phyloP scores from a whole-genome alignment of 1,284 basidiomycete species.

The Cerioporus squamosus region DNA sequence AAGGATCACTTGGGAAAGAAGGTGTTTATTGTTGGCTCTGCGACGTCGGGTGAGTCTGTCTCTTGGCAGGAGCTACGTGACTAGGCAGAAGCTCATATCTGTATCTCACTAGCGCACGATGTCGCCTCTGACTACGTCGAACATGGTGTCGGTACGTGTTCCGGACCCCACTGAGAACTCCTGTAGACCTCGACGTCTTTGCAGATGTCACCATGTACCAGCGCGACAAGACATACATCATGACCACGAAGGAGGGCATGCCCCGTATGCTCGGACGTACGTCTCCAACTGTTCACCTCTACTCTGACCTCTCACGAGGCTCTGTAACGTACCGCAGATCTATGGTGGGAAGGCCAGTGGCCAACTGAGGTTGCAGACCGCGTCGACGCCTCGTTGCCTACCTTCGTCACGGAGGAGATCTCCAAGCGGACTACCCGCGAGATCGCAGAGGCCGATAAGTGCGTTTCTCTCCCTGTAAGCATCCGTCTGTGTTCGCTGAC shows the following conservation, averaged over 20 bases:
- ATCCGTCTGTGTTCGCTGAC: background rate
- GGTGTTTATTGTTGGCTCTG: conserved; percentile 52
- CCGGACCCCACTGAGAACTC: background rate
- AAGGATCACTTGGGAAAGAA: conserved; percentile 47
- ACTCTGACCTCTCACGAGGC: background rate
- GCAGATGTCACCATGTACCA: conserved; percentile 67
- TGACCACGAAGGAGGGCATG: conserved; percentile 53
- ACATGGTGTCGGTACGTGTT: conserved; percentile 45
- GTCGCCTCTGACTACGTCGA: conserved; percentile 49
- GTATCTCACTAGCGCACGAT: conserved; percentile 38
- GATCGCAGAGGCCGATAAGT: conserved; percentile 59
- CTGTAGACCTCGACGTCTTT: no score
- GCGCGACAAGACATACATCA: conserved; percentile 64
- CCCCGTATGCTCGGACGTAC: conserved; percentile 40
- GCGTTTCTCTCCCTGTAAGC: conserved; percentile 1
- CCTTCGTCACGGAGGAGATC: conserved; percentile 47
- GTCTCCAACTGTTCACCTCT: conserved; percentile 10
- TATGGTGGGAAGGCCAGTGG: conserved; percentile 56
- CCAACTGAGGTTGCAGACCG: conserved; percentile 57
- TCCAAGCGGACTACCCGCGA: conserved; percentile 48
- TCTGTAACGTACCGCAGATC: conserved; percentile 32
- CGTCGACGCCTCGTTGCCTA: conserved; percentile 55
- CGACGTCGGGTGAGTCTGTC: conserved; percentile 45
- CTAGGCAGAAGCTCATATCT: background rate
- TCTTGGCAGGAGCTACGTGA: background rate